Evolutionary conservation across 75 land plant species (phyloP).

Genomic region (Picea glauca): DNA sequence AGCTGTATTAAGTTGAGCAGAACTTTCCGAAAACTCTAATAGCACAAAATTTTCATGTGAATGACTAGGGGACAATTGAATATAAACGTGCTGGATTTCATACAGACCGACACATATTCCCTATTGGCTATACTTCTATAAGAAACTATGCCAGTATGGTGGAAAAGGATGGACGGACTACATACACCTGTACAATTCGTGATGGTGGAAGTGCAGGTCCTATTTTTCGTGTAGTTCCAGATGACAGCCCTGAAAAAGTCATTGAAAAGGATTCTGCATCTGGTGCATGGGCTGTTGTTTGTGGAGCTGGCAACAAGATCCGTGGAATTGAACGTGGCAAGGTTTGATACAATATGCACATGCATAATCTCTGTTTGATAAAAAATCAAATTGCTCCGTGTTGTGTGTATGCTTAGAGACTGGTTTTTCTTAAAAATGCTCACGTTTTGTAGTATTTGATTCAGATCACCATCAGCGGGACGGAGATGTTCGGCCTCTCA

Average conservation of each 20-base stretch:
- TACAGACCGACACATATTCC: slow-evolving; percentile 28
- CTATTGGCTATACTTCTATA: slow-evolving; percentile 21
- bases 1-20: not conserved
- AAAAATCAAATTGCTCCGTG: not conserved
- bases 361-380: slow-evolving; percentile 5
- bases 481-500: slow-evolving; percentile 34
- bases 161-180: slow-evolving; percentile 18
- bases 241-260: slow-evolving; percentile 17
- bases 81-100: slow-evolving; percentile 25
- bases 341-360: slow-evolving; percentile 9
- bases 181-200: slow-evolving; percentile 19
- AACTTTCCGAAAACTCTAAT: not conserved
- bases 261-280: slow-evolving; percentile 31
- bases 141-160: slow-evolving; percentile 32
- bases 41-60: slow-evolving; percentile 3
- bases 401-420: not conserved
- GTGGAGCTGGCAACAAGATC: slow-evolving; percentile 19
- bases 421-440: not conserved
- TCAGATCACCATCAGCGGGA: slow-evolving; percentile 32
- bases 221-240: slow-evolving; percentile 22
- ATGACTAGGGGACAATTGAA: slow-evolving; percentile 25
- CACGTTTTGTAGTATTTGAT: not conserved
- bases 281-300: slow-evolving; percentile 34
- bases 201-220: slow-evolving; percentile 30
- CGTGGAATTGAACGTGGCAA: slow-evolving; percentile 24